A percentile compares a stretch with the other conserved stretches of the same genome.
Evolutionary conservation across 768 basidiomycete species (phyloP).

Genomic region (Suillus variegatus): DNA sequence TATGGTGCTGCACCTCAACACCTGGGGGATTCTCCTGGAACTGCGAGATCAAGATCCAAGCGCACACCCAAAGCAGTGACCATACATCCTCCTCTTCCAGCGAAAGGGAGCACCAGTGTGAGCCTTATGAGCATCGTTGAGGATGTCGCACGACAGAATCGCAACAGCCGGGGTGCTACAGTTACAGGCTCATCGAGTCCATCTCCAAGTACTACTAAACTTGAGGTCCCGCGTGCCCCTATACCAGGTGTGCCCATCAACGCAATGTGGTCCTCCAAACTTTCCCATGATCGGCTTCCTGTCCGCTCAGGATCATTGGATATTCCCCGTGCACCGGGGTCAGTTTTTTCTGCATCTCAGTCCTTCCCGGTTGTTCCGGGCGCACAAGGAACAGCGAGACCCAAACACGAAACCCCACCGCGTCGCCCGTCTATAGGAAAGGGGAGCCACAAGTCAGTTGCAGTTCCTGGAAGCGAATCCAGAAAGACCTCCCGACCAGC

Average conservation of each 20-base stretch:
- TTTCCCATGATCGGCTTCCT: neutral
- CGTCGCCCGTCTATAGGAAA: neutral
- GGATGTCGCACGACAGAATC: constrained; percentile 48
- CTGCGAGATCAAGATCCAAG: constrained; percentile 13
- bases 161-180: constrained; percentile 21
- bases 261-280: neutral
- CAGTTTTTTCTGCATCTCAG: constrained; percentile 9
- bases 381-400: neutral
- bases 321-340: constrained; percentile 21
- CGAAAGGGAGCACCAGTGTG: constrained; percentile 22
- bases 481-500: constrained; percentile 27
- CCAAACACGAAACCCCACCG: neutral
- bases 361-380: neutral
- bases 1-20: neutral
- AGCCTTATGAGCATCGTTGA: constrained; percentile 75
- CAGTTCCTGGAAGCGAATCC: neutral
- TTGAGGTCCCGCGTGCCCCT: constrained; percentile 13
- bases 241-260: constrained; percentile 2
- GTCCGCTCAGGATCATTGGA: constrained; percentile 21
- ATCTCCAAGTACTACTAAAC: neutral
- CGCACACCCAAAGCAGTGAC: constrained; percentile 6
- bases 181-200: neutral
- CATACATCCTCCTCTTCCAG: constrained; percentile 3
- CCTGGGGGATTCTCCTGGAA: neutral
- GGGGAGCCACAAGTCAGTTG: neutral